These are phyloP conservation scores for Fraxinus floribunda DNA, from an alignment of 305 asterid species.

Conservation along the genomic window DNA sequence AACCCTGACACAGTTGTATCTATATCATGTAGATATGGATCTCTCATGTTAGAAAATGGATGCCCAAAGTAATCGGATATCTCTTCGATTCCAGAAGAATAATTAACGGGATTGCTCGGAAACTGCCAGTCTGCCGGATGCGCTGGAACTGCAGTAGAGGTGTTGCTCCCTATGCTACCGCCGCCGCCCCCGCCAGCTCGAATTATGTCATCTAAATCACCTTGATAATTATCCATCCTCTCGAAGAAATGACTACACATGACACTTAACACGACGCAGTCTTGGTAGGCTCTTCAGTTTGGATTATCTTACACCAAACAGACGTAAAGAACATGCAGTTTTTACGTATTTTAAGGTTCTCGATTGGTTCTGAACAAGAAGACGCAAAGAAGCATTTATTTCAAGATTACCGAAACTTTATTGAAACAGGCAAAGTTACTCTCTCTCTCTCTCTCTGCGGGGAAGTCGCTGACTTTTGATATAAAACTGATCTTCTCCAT, in stretches of 20 bases:
- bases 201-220: conserved; percentile 82
- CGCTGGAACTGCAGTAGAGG: conserved; percentile 17
- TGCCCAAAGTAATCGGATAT: conserved; percentile 65
- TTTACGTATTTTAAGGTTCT: conserved; percentile 10
- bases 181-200: conserved; percentile 46
- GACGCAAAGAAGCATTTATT: conserved; percentile 3
- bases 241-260: conserved; percentile 48
- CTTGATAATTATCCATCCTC: conserved; percentile 63
- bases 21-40: conserved; percentile 57
- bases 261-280: conserved; percentile 9
- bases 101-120: conserved; percentile 32
- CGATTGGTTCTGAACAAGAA: conserved; percentile 20
- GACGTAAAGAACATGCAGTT: conserved; percentile 40
- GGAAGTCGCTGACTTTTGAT: conserved; percentile 65
- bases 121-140: conserved; percentile 47
- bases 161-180: conserved; percentile 18
- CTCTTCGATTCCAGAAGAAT: conserved; percentile 28
- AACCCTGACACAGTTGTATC: conserved; percentile 27
- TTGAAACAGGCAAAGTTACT: conserved; percentile 18
- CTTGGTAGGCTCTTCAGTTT: conserved; percentile 33
- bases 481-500: conserved; percentile 36
- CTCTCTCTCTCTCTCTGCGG: too few relatives aligned
- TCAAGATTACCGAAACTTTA: background rate
- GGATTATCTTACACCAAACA: conserved; percentile 28
- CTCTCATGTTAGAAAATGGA: conserved; percentile 62